Conservation (phyloP, 148 eudicot genomes). For the Amaranthus palmeri region DNA sequence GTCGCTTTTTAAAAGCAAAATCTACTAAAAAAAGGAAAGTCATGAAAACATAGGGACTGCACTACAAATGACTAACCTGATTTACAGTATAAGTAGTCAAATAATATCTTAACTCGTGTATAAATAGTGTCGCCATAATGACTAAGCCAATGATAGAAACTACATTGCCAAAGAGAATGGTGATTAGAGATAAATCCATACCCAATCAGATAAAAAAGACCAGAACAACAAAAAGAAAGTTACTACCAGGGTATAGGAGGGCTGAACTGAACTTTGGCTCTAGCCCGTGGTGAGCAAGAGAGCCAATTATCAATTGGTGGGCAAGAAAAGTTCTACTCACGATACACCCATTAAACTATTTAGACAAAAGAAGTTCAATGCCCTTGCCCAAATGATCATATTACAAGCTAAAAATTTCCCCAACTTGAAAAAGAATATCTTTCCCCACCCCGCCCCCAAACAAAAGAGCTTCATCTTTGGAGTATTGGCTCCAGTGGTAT, state of each 20-base stretch:
- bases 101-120: slow-evolving; percentile 90
- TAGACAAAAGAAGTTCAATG: background rate
- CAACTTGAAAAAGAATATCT: background rate
- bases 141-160: slow-evolving; percentile 87
- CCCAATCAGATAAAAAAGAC: background rate
- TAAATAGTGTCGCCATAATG: slow-evolving; percentile 82
- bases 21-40: slow-evolving; percentile 6
- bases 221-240: background rate
- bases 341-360: background rate
- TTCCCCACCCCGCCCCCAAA: too few species aligned
- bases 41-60: slow-evolving; percentile 1
- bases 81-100: slow-evolving; percentile 83
- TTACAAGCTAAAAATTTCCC: background rate
- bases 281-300: slow-evolving; percentile 5
- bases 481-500: too few species aligned
- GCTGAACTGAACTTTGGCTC: background rate
- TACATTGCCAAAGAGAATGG: slow-evolving; percentile 24
- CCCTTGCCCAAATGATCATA: slow-evolving; percentile 1
- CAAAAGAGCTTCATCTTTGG: too few species aligned
- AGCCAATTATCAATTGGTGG: background rate
- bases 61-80: slow-evolving; percentile 46
- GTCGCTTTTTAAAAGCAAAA: background rate
- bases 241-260: background rate
- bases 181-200: background rate
- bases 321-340: background rate